phyloP scores from a whole-genome alignment of 2,329 filamentous ascomycete genomes.

The Paecilomyces niveus region DNA sequence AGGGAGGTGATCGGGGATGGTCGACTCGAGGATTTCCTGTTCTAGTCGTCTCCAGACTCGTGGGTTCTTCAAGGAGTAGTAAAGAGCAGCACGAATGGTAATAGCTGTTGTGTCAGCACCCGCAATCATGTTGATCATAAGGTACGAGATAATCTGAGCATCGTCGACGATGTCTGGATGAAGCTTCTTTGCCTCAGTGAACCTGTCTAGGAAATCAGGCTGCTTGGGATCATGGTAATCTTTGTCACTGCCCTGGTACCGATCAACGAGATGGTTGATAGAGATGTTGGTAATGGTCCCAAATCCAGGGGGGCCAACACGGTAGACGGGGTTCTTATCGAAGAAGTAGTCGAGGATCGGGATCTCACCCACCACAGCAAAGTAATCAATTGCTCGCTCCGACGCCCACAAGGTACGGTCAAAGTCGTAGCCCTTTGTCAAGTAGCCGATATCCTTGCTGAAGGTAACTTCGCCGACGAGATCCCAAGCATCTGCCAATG shows the following conservation, averaged over 20 bases:
- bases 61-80: slow-evolving; percentile 15
- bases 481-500: too few species aligned
- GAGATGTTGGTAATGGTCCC: slow-evolving; percentile 15
- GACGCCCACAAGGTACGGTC: slow-evolving; percentile 16
- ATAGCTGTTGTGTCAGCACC: slow-evolving; percentile 34
- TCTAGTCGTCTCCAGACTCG: slow-evolving; percentile 8
- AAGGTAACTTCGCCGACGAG: slow-evolving; percentile 20
- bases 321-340: slow-evolving; percentile 22
- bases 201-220: slow-evolving; percentile 35
- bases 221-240: slow-evolving; percentile 8
- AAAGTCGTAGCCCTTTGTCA: slow-evolving; percentile 19
- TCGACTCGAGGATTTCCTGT: slow-evolving; percentile 10
- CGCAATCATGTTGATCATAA: slow-evolving; percentile 27
- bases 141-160: slow-evolving; percentile 28
- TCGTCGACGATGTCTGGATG: slow-evolving; percentile 31
- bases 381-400: slow-evolving; percentile 16
- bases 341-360: slow-evolving; percentile 19
- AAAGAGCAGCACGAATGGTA: slow-evolving; percentile 22
- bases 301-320: slow-evolving; percentile 18
- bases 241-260: slow-evolving; percentile 8
- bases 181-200: slow-evolving; percentile 32
- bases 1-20: slow-evolving; percentile 4
- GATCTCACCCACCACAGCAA: slow-evolving; percentile 17
- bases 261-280: slow-evolving; percentile 10
- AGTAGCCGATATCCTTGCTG: slow-evolving; percentile 17